Evolutionary conservation across 441 rosid genomes (phyloP).

Genomic region (Arabidopsis lyrata): DNA sequence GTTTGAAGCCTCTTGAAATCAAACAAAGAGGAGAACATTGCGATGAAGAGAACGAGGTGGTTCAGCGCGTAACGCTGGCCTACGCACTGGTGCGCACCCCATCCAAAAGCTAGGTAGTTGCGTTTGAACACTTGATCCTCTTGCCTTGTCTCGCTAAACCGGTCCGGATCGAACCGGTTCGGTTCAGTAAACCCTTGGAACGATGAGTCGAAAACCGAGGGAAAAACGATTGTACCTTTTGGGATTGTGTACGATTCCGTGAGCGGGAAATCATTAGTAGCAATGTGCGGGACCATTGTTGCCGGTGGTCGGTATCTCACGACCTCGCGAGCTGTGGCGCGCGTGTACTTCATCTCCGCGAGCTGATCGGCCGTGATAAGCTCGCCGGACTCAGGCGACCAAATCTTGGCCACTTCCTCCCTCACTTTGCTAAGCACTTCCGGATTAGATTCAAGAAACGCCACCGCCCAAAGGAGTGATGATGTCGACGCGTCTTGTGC

Average conservation of each 20-base stretch:
- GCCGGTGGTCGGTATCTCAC: constrained; percentile 76
- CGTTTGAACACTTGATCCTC: constrained; percentile 65
- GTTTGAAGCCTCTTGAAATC: constrained; percentile 63
- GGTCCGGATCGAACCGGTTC: constrained; percentile 83
- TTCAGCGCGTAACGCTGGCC: constrained; percentile 88
- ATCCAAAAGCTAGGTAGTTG: constrained; percentile 80
- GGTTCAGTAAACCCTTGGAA: constrained; percentile 82
- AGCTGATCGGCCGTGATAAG: constrained; percentile 65
- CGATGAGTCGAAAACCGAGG: constrained; percentile 78
- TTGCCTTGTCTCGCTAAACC: constrained; percentile 64
- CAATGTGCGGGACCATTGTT: constrained; percentile 82
- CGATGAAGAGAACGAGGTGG: constrained; percentile 74
- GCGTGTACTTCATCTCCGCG: constrained; percentile 79
- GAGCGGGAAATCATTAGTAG: constrained; percentile 58
- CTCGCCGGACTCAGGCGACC: constrained; percentile 69
- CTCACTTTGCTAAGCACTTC: constrained; percentile 64
- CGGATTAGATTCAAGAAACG: constrained; percentile 75
- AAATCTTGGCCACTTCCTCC: constrained; percentile 61
- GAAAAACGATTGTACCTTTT: constrained; percentile 80
- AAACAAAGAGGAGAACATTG: constrained; percentile 60
- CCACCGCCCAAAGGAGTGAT: constrained; percentile 79
- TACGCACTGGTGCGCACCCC: constrained; percentile 93
- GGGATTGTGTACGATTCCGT: constrained; percentile 75
- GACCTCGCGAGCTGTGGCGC: constrained; percentile 86
- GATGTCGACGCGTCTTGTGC: constrained; percentile 94